These are phyloP conservation scores for Monosporascus sp. DNA, from an alignment of 2,329 filamentous ascomycete genomes.

Conservation along the genomic window DNA sequence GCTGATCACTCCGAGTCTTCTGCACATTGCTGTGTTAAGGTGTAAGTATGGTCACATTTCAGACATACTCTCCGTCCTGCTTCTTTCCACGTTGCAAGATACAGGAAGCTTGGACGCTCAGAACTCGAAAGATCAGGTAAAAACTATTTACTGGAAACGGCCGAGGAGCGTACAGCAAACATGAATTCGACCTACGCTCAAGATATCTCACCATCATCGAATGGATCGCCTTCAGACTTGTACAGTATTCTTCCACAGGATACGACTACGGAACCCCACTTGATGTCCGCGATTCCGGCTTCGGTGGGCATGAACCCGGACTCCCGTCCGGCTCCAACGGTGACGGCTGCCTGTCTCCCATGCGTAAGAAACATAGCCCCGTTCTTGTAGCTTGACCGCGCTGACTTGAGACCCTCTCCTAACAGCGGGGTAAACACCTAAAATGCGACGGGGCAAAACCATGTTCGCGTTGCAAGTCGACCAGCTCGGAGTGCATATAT, in stretches of 20 bases:
- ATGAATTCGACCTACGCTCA: neutral
- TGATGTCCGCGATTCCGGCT: conserved; percentile 7
- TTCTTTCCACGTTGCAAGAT: neutral
- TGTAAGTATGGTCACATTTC: no score
- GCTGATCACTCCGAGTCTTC: no score
- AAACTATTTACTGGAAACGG: neutral
- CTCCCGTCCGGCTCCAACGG: conserved; percentile 25
- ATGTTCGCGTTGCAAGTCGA: conserved; percentile 60
- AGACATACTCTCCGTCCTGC: neutral
- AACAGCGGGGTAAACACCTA: conserved; percentile 59
- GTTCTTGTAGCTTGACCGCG: neutral
- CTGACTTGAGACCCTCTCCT: conserved; percentile 10
- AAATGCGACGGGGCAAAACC: conserved; percentile 70
- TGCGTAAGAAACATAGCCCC: conserved; percentile 38
- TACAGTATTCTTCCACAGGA: neutral
- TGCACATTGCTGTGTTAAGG: no score
- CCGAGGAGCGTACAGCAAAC: neutral
- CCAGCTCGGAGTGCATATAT: conserved; percentile 61
- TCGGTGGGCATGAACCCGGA: conserved; percentile 11
- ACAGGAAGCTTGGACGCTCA: neutral
- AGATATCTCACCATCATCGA: neutral
- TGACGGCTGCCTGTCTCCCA: conserved; percentile 49
- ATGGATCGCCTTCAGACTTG: neutral
- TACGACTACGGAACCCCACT: conserved; percentile 7
- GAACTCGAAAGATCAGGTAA: neutral